Evolutionary conservation across 345 rosid species (phyloP), one percentile per base, ranked within the genome.

Genomic region (Erucastrum elatum): DNA sequence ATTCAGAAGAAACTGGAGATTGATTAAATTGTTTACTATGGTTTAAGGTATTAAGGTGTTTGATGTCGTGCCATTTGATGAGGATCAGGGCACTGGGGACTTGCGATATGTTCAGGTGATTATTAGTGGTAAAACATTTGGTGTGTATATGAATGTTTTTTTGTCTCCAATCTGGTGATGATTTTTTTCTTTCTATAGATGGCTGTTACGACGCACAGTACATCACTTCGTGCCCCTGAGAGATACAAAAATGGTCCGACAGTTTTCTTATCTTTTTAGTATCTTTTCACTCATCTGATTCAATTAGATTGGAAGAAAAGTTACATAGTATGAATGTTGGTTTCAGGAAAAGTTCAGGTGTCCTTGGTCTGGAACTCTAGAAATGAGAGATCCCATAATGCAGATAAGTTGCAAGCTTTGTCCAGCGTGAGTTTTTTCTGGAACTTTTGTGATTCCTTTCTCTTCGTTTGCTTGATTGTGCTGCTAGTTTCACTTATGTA

Each of bases 311-410:
- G 62, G 53, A 49, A 27, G 75, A 64, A 35, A 8, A 33, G 58
- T 74, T 66, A 13, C 30, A 70, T 66, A 70, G 46, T 72, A 44
- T 56, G 1, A 11, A 35, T 72, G 46, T 69, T 70, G 72, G 66
- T 83, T 82, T 62, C 82, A 94, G 97, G 97, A n/a, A 87, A 77
- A 84, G 97, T 94, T 31, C 98, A 91, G 82, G 90, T 94, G 78
- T 70, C 96, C 68, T 77, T 94, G 66, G 97, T 94, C 71, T 94
- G 97, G 98, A 94, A 94, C 85, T 87, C 96, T 7, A 89, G 96
- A 87, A 92, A 89, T 79, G 98, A 94, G 86, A 88, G 82, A 35
- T 83, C 98, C 68, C 66, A 81, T n/a, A 88, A 68, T 64, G 86
- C 87, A 31, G 89, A 87, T 60, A 92, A 88, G 78, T 76, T 94